Conservation (phyloP, 805 yeast genomes). For the Tetrapisispora iriomotensis region DNA sequence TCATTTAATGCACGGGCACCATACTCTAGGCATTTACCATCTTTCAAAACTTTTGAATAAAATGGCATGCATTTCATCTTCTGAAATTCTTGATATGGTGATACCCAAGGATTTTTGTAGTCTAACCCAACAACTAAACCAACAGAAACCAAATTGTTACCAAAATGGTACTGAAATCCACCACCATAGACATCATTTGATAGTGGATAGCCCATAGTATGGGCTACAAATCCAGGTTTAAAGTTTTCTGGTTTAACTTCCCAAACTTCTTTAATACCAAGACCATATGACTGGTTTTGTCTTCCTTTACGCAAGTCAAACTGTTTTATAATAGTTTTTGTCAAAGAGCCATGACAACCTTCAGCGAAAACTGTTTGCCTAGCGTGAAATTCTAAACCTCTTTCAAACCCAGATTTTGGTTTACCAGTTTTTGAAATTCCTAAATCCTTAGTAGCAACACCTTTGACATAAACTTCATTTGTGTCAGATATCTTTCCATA, state of each 20-base stretch:
- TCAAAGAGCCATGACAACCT: constrained; percentile 95
- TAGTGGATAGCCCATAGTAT: constrained; percentile 85
- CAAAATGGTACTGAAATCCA: constrained; percentile 95
- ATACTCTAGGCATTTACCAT: constrained; percentile 88
- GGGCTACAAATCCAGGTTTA: constrained; percentile 71
- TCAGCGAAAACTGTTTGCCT: constrained; percentile 85
- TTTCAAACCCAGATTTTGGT: constrained; percentile 77
- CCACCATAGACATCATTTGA: constrained; percentile 77
- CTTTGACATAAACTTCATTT: constrained; percentile 41
- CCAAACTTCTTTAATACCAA: constrained; percentile 97
- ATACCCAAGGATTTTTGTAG: constrained; percentile 86
- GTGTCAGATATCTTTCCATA: constrained; percentile 36
- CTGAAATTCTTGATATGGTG: constrained; percentile 95
- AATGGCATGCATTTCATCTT: constrained; percentile 86
- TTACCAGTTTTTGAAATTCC: constrained; percentile 69
- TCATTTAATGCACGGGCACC: constrained; percentile 96
- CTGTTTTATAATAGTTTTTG: constrained; percentile 64
- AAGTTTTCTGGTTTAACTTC: constrained; percentile 78
- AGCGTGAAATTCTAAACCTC: constrained; percentile 96
- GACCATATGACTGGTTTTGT: constrained; percentile 79
- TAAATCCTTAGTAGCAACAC: constrained; percentile 91
- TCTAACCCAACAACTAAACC: constrained; percentile 95
- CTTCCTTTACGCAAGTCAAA: constrained; percentile 57
- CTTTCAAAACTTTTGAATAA: constrained; percentile 61
- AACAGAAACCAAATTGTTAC: constrained; percentile 81